A percentile compares a stretch with the other conserved stretches of the same genome.
Conservation (phyloP, 2,329 filamentous ascomycete genomes). For the Hypoxylon sp. region DNA sequence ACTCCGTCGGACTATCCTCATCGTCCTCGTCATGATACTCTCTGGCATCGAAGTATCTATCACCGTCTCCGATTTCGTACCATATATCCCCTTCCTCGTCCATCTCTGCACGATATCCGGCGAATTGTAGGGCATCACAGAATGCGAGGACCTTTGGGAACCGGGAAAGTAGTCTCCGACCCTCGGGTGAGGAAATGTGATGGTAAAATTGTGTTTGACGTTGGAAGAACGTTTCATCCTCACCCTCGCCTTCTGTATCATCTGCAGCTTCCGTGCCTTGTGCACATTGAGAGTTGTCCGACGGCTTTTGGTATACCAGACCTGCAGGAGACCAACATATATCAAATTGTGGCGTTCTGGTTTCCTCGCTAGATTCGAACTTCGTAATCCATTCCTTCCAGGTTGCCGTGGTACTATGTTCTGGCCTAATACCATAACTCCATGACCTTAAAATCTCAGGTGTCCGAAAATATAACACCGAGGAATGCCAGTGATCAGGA, state of each 20-base stretch:
- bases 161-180: slow-evolving; percentile 1
- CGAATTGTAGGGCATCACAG: slow-evolving; percentile 12
- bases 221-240: too few species aligned
- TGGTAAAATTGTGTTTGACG: neutral
- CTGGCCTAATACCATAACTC: too few species aligned
- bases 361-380: neutral
- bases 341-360: neutral
- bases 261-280: neutral
- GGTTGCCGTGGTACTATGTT: too few species aligned
- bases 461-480: too few species aligned
- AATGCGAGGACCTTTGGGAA: slow-evolving; percentile 1
- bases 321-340: neutral
- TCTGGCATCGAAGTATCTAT: slow-evolving; percentile 10
- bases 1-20: neutral
- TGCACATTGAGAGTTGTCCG: too few species aligned
- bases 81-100: slow-evolving; percentile 14
- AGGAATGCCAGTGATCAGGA: too few species aligned
- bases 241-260: too few species aligned
- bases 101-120: slow-evolving; percentile 12
- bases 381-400: too few species aligned
- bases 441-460: too few species aligned
- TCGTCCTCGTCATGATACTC: neutral
- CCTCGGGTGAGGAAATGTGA: neutral
- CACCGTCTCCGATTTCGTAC: neutral
- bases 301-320: neutral